These are phyloP conservation scores for Leersia perrieri DNA, from an alignment of 176 grass and related monocot species.

Conservation along the genomic window DNA sequence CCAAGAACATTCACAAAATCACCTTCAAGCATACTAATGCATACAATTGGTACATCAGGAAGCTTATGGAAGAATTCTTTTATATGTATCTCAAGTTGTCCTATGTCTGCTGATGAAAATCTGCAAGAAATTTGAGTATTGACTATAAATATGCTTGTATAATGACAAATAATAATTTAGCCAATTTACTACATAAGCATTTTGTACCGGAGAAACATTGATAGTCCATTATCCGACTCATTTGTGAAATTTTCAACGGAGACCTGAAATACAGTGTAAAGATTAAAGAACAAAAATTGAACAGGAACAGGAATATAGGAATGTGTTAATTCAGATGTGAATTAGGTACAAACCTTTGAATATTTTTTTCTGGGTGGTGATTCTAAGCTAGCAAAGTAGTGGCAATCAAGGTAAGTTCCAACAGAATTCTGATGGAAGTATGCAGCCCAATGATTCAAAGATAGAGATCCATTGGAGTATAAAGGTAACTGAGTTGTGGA, in stretches of 20 bases:
- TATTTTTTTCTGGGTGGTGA: conserved; percentile 5
- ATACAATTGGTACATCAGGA: conserved; percentile 72
- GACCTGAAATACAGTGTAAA: conserved; percentile 37
- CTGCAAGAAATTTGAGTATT: conserved; percentile 36
- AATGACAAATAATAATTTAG: conserved; percentile 14
- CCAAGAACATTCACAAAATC: conserved; percentile 61
- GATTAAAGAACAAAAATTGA: conserved; percentile 8
- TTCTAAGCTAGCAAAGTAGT: conserved; percentile 38
- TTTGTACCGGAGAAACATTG: conserved; percentile 53
- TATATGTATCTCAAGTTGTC: conserved; percentile 69
- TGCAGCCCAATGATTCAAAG: conserved; percentile 78
- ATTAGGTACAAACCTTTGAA: conserved; percentile 36
- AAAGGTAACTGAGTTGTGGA: conserved; percentile 44
- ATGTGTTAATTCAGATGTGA: not conserved
- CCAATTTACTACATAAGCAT: conserved; percentile 24
- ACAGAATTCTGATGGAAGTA: conserved; percentile 90
- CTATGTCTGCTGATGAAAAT: conserved; percentile 41
- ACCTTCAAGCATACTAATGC: conserved; percentile 81
- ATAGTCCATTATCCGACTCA: conserved; percentile 9
- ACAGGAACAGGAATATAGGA: not conserved
- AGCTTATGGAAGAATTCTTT: conserved; percentile 64
- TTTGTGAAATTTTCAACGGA: conserved; percentile 5
- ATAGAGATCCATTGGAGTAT: conserved; percentile 56
- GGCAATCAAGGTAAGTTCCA: conserved; percentile 52
- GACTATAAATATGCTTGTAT: conserved; percentile 4